A percentile compares a stretch with the other conserved stretches of the same genome.
These are phyloP conservation scores for Saccharomycopsis malanga DNA, from an alignment of 805 yeast species.

Conservation along the genomic window DNA sequence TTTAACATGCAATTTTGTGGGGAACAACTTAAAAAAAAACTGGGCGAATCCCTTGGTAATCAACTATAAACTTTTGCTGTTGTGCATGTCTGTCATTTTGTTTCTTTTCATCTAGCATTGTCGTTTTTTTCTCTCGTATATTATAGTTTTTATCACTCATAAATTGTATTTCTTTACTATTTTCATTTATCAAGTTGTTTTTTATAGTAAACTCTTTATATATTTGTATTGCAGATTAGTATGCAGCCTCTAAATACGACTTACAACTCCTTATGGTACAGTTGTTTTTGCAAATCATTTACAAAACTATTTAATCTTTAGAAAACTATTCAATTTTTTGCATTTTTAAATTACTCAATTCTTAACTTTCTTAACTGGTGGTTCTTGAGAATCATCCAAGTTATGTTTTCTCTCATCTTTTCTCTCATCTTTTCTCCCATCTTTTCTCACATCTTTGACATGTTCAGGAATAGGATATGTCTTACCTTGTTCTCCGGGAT, in stretches of 20 bases:
- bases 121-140: no score
- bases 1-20: conserved; percentile 19
- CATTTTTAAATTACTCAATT: no score
- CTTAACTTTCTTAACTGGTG: not conserved
- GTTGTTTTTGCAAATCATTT: no score
- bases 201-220: no score
- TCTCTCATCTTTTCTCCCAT: not conserved
- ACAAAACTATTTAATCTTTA: no score
- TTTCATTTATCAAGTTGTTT: no score
- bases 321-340: no score
- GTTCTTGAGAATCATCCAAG: not conserved
- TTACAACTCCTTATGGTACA: no score
- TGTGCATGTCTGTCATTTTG: not conserved
- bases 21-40: not conserved
- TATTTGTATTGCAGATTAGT: no score
- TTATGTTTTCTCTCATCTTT: not conserved
- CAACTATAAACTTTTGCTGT: not conserved
- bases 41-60: not conserved
- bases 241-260: no score
- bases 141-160: no score
- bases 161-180: no score
- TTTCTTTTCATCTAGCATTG: not conserved
- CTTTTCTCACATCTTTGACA: not conserved
- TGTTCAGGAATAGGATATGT: not conserved
- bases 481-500: conserved; percentile 8